Base-by-base conservation (phyloP, 2,329 filamentous ascomycete genomes). In the Exophiala bonariae region DNA sequence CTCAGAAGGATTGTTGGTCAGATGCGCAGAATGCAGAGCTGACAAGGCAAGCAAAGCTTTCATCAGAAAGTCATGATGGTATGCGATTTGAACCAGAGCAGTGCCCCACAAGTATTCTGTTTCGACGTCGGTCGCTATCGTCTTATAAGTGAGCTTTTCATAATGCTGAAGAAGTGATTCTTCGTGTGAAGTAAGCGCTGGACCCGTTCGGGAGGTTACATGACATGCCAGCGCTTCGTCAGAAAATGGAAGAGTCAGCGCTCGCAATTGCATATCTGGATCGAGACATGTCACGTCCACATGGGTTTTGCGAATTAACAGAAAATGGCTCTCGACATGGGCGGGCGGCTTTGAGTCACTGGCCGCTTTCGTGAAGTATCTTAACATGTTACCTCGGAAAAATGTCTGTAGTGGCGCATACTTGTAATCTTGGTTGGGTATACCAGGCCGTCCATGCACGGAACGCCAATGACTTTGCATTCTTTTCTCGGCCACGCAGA, bases 11-110 rank as follows among this genome's bases (percentile, higher is more conserved):
- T 63, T 44, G n/a, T 26, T 11, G 6, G 11, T 26, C 23, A 62
- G 46, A 16, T 41, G 38, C 4, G 67, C 67, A 13, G 63, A 63
- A 45, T 70, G 67, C 39, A 69, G 49, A 4, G 67, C 58, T 2
- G 66, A 63, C 30, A 68, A 45, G 1, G 67, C 65, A 22, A 70
- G 52, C 17, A 69, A 61, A 11, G 66, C 66, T 38, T 63, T 62
- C 63, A 69, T 63, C 18, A 70, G 57, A 37, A 69, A 69, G 14
- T 65, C 61, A 55, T 67, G 61, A 17, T 16, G 9, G 19, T 31
- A 10, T 17, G 38, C 38, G 18, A 41, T 22, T 3, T 28, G 23
- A 30, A 41, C 17, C 13, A 41, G 22, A 17, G 38, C 26, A n/a
- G 11, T 16, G 3, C 14, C 11, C 38, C 38, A 41, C 22, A 41